phyloP scores from a whole-genome alignment of 495 filamentous ascomycete genomes.

The Daldinia bambusicola region DNA sequence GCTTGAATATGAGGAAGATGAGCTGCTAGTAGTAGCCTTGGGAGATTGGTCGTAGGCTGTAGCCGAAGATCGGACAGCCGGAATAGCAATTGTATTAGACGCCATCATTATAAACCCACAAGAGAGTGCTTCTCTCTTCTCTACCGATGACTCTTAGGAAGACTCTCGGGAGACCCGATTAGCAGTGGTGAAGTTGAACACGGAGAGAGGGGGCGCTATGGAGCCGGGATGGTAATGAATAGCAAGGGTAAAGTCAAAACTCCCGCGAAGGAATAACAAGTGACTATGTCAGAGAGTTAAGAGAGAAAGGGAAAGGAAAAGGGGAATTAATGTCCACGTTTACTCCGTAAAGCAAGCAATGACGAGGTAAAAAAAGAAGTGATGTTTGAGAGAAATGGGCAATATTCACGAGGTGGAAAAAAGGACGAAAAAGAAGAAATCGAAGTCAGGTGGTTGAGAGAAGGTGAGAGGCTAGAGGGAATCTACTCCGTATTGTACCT shows the following conservation, averaged over 20 bases:
- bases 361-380: slow-evolving; percentile 26
- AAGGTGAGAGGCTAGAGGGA: slow-evolving; percentile 12
- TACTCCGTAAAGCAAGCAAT: slow-evolving; percentile 16
- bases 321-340: slow-evolving; percentile 4
- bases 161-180: slow-evolving; percentile 3
- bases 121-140: slow-evolving; percentile 11
- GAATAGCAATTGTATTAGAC: slow-evolving; percentile 63
- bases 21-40: slow-evolving; percentile 57
- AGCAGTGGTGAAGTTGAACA: slow-evolving; percentile 25
- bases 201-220: slow-evolving; percentile 1
- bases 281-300: slow-evolving; percentile 24
- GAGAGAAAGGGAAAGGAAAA: slow-evolving; percentile 18
- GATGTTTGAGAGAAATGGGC: slow-evolving; percentile 38
- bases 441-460: slow-evolving; percentile 35
- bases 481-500: slow-evolving; percentile 22
- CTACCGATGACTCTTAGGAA: slow-evolving; percentile 5
- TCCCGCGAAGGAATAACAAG: slow-evolving; percentile 22
- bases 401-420: slow-evolving; percentile 35
- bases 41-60: slow-evolving; percentile 51
- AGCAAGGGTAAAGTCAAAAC: slow-evolving; percentile 18
- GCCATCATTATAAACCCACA: slow-evolving; percentile 50
- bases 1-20: slow-evolving; percentile 64
- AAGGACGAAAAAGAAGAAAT: slow-evolving; percentile 34
- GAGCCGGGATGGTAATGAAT: slow-evolving; percentile 22
- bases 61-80: slow-evolving; percentile 51